Percentiles rank a stretch among this genome's conserved stretches.
phyloP scores from a whole-genome alignment of 768 basidiomycete genomes.

The Lyophyllum atratum region DNA sequence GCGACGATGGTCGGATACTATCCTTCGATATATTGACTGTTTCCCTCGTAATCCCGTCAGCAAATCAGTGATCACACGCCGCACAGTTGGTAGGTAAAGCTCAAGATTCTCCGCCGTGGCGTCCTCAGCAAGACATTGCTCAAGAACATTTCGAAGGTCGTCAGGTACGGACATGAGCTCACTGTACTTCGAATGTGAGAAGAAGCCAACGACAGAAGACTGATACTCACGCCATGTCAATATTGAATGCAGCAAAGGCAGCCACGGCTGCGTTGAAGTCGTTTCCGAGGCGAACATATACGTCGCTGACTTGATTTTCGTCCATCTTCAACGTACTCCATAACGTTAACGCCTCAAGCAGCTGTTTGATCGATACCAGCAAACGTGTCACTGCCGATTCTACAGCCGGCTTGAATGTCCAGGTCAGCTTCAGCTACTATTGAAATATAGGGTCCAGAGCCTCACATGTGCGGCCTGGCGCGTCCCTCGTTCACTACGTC shows the following conservation, averaged over 20 bases:
- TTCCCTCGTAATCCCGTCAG: constrained; percentile 91
- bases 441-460: neutral
- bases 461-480: constrained; percentile 41
- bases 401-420: constrained; percentile 61
- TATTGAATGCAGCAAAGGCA: constrained; percentile 82
- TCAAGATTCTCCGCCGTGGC: constrained; percentile 85
- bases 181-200: constrained; percentile 39
- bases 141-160: constrained; percentile 85
- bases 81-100: constrained; percentile 86
- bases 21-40: constrained; percentile 83
- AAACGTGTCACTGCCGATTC: constrained; percentile 92
- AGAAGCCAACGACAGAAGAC: constrained; percentile 6
- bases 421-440: constrained; percentile 6
- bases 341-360: constrained; percentile 86
- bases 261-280: constrained; percentile 94
- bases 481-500: constrained; percentile 42
- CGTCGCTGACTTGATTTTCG: constrained; percentile 88
- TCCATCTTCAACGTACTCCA: constrained; percentile 78
- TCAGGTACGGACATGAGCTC: constrained; percentile 88
- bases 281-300: constrained; percentile 95
- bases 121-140: constrained; percentile 90
- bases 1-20: constrained; percentile 63
- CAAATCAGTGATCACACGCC: constrained; percentile 90
- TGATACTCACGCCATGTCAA: constrained; percentile 83
- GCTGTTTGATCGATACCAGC: constrained; percentile 90